phyloP scores from a whole-genome alignment of 139 green algal species.

The Dunaliella primolecta region DNA sequence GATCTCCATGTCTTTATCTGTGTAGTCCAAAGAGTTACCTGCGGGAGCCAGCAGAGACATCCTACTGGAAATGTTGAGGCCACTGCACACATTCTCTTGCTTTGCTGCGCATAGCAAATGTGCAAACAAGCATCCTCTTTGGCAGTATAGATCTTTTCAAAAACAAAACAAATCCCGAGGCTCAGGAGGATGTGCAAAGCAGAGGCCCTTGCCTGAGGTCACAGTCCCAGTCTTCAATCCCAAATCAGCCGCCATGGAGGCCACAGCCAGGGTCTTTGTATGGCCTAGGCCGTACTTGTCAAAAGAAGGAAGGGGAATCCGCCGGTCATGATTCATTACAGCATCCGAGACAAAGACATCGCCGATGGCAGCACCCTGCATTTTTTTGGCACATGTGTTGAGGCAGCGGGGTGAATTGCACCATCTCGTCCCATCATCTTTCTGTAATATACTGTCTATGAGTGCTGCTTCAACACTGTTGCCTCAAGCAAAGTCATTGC shows the following conservation, averaged over 20 bases:
- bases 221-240: constrained; percentile 69
- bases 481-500: too few relatives aligned
- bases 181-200: too few relatives aligned
- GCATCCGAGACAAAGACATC: constrained; percentile 83
- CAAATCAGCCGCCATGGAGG: constrained; percentile 41
- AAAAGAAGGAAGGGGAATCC: constrained; percentile 83
- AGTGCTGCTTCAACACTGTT: too few relatives aligned
- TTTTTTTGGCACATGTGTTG: too few relatives aligned
- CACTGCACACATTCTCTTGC: too few relatives aligned
- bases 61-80: background rate
- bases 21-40: constrained; percentile 90
- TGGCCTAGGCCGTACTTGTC: constrained; percentile 71
- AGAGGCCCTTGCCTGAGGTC: constrained; percentile 40
- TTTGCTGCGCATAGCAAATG: too few relatives aligned
- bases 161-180: too few relatives aligned
- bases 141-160: too few relatives aligned
- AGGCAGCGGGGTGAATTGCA: too few relatives aligned
- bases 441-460: too few relatives aligned
- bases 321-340: constrained; percentile 89
- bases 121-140: too few relatives aligned
- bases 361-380: constrained; percentile 80
- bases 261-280: constrained; percentile 37
- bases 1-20: constrained; percentile 72
- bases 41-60: constrained; percentile 16
- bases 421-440: too few relatives aligned